These are phyloP conservation scores for Skeletonema potamos DNA, from an alignment of 108 stramenopile genomes.

Conservation along the genomic window DNA sequence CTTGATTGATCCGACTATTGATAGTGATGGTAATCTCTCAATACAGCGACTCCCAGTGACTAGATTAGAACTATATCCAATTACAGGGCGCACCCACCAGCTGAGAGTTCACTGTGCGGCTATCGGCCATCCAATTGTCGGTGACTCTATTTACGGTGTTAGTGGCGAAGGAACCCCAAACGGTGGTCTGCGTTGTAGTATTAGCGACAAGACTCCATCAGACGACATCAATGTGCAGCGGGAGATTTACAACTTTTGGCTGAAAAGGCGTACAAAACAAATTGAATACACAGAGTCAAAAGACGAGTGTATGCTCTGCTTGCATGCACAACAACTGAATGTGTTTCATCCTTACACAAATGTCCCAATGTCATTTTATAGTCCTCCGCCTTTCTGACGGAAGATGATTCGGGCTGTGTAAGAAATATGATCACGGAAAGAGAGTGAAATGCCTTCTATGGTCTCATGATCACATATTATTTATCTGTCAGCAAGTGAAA, in stretches of 20 bases:
- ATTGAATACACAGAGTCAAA: slow-evolving; percentile 12
- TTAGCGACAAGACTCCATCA: neutral
- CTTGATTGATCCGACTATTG: slow-evolving; percentile 19
- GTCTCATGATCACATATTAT: too few relatives aligned
- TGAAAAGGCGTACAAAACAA: slow-evolving; percentile 10
- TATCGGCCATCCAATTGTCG: slow-evolving; percentile 77
- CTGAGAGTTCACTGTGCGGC: slow-evolving; percentile 79
- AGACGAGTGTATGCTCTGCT: slow-evolving; percentile 45
- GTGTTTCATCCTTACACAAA: slow-evolving; percentile 64
- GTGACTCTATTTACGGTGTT: slow-evolving; percentile 75
- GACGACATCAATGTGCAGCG: slow-evolving; percentile 3
- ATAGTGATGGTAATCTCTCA: neutral
- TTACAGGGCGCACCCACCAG: slow-evolving; percentile 80
- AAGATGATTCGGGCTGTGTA: too few relatives aligned
- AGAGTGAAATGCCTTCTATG: too few relatives aligned
- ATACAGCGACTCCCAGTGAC: slow-evolving; percentile 42
- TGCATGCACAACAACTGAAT: slow-evolving; percentile 62
- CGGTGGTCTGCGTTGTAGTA: slow-evolving; percentile 27
- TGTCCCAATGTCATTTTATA: slow-evolving; percentile 67
- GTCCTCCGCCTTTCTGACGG: slow-evolving; percentile 57
- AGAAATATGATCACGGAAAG: too few relatives aligned
- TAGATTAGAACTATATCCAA: slow-evolving; percentile 51
- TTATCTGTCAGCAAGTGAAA: too few relatives aligned
- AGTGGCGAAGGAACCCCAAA: slow-evolving; percentile 35
- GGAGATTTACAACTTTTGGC: slow-evolving; percentile 5